Conservation (phyloP, 768 basidiomycete genomes). For the Termitomyces sp. region DNA sequence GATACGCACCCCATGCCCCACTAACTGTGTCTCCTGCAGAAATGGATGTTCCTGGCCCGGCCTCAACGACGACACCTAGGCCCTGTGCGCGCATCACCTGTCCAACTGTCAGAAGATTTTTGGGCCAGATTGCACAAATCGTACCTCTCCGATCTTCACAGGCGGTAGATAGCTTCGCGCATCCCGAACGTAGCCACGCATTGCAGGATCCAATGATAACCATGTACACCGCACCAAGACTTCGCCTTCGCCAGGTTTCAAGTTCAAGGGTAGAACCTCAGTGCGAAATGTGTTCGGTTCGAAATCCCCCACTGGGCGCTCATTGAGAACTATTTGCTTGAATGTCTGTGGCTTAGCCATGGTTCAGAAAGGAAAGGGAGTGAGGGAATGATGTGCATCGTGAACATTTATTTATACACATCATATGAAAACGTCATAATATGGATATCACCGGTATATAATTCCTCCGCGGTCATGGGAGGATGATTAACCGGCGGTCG, state of each 20-base stretch:
- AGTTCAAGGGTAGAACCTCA: constrained; percentile 45
- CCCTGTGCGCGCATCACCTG: constrained; percentile 70
- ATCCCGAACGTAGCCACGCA: constrained; percentile 80
- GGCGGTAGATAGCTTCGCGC: constrained; percentile 66
- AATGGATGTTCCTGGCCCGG: constrained; percentile 48
- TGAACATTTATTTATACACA: not conserved
- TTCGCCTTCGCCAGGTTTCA: constrained; percentile 46
- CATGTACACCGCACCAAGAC: constrained; percentile 77
- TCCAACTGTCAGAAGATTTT: not conserved
- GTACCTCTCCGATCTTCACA: constrained; percentile 60
- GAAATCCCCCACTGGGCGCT: constrained; percentile 66
- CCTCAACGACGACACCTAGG: constrained; percentile 60
- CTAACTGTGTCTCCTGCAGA: constrained; percentile 65
- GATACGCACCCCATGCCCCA: constrained; percentile 50
- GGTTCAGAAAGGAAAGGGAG: not conserved
- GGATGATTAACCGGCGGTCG: too few species aligned
- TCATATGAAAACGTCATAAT: not conserved
- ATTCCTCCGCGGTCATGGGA: not conserved
- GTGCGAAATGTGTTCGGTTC: constrained; percentile 68
- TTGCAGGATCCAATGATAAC: constrained; percentile 81
- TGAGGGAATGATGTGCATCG: not conserved
- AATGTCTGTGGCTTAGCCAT: constrained; percentile 26
- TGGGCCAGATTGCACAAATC: not conserved
- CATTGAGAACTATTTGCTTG: constrained; percentile 69
- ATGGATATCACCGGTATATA: not conserved